Base-by-base conservation (phyloP, 768 basidiomycete genomes). In the Tremella mesenterica region DNA sequence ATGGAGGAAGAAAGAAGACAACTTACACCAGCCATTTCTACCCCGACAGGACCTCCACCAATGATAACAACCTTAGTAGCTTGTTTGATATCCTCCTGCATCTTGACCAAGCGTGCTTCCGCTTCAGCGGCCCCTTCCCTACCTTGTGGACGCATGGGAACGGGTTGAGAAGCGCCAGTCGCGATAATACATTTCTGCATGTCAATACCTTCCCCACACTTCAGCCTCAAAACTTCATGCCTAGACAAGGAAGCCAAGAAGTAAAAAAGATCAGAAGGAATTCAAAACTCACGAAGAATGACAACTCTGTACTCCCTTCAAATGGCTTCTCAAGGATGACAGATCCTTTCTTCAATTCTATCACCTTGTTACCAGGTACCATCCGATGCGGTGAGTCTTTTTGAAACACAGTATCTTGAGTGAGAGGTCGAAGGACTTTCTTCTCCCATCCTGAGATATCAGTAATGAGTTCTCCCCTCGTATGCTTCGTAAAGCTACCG, bases 41-140 rank as follows among this genome's bases (percentile, higher is more conserved):
- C 80, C 2, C 85, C 85, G 8, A 86, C 77, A 0, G 85, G 83
- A 0, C 85, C 85, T 10, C 83, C 85, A 1, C 85, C 85, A 2
- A 85, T 78, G 13, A 86, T 77, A 6, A 85, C 77, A 3, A 86
- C 76, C 36, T 76, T 79, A 1, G 67, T 72, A 0, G 82, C 77
- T 2, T 65, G 70, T 48, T 77, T 71, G 45, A 86, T 75, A 3
- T 64, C 67, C 28, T 66, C 64, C 61, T 84, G 83, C 50, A 77
- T 76, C n/a, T 73, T 67, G 14, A n/a, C 27, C 9, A 67, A 51
- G 2, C 33, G 14, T 0, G 51, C 47, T 21, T 54, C 47, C 39
- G 46, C 57, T 13, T 61, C 55, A 3, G 21, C 52, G 13, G 43
- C 28, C n/a, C 54, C 57, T 8, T 53, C 43, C 3, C 52, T 57